Evolutionary conservation across 495 filamentous ascomycete genomes (phyloP).

Genomic region (Aspergillus taichungensis): DNA sequence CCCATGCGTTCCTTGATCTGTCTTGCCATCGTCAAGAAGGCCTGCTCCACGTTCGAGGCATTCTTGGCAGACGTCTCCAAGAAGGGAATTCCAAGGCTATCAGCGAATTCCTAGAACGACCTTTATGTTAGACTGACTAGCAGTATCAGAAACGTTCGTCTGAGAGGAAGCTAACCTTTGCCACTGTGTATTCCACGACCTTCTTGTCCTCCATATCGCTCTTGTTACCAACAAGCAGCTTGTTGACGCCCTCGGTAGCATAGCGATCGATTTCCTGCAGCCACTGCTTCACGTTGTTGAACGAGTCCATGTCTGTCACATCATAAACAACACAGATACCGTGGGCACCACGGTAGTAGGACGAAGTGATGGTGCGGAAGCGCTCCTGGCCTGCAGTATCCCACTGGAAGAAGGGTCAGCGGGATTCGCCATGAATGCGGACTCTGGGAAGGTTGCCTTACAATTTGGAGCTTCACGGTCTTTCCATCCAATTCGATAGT

Average conservation of each 20-base stretch:
- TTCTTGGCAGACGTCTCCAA: conserved; percentile 99
- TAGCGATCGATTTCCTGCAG: conserved; percentile 99
- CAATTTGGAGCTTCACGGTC: conserved; percentile 99
- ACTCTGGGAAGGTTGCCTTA: conserved; percentile 40
- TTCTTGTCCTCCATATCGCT: conserved; percentile 99
- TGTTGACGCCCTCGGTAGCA: conserved; percentile 98
- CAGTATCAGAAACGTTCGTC: too few relatives aligned
- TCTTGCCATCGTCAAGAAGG: conserved; percentile 98
- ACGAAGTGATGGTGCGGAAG: conserved; percentile 98
- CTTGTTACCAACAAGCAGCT: conserved; percentile 98
- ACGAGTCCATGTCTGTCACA: conserved; percentile 99
- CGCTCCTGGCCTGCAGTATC: conserved; percentile 98
- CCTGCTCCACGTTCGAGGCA: conserved; percentile 98
- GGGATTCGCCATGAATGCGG: conserved; percentile 5
- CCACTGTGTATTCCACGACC: conserved; percentile 98
- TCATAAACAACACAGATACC: conserved; percentile 99
- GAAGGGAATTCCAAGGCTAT: conserved; percentile 98
- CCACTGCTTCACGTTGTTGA: conserved; percentile 99
- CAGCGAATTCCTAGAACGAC: conserved; percentile 81
- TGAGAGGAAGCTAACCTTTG: conserved; percentile 63
- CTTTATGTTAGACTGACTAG: not conserved
- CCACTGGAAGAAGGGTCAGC: conserved; percentile 54
- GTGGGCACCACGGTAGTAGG: conserved; percentile 97
- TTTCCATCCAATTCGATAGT: conserved; percentile 99
- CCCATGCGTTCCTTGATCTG: conserved; percentile 99